Evolutionary conservation across 2,329 filamentous ascomycete species (phyloP).

Genomic region (Colletotrichum musae): DNA sequence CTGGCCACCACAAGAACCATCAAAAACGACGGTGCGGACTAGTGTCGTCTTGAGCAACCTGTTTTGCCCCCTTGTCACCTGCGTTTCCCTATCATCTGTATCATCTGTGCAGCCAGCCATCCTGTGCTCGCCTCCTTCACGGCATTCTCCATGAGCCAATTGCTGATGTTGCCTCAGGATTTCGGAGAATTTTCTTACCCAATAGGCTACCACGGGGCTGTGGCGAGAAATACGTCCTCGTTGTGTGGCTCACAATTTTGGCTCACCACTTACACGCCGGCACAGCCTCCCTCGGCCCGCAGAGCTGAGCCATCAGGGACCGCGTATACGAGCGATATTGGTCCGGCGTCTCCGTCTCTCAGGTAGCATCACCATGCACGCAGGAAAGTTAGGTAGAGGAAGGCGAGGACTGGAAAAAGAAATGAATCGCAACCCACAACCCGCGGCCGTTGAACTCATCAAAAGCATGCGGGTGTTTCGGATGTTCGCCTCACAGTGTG

Average conservation of each 20-base stretch:
- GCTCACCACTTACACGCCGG: conserved; percentile 1
- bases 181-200: not conserved
- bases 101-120: not conserved
- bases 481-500: not conserved
- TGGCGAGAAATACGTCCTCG: not conserved
- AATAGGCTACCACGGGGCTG: conserved; percentile 13
- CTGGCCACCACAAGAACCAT: too few species aligned
- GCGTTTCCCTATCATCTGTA: not conserved
- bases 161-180: not conserved
- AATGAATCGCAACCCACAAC: not conserved
- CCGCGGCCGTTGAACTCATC: not conserved
- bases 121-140: conserved; percentile 2
- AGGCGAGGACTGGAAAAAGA: not conserved
- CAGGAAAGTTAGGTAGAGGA: not conserved
- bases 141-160: conserved; percentile 5
- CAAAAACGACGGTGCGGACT: too few species aligned
- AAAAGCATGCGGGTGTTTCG: conserved; percentile 1
- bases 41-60: too few species aligned
- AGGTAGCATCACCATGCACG: conserved; percentile 5
- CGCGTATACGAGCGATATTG: conserved; percentile 10
- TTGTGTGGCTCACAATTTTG: not conserved
- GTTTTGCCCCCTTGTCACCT: not conserved
- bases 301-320: not conserved
- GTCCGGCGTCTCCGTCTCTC: conserved; percentile 6
- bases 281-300: conserved; percentile 26